A percentile compares a stretch with the other conserved stretches of the same genome.
Conservation (phyloP, 208 protist species). For the Acanthamoeba triangularis region DNA sequence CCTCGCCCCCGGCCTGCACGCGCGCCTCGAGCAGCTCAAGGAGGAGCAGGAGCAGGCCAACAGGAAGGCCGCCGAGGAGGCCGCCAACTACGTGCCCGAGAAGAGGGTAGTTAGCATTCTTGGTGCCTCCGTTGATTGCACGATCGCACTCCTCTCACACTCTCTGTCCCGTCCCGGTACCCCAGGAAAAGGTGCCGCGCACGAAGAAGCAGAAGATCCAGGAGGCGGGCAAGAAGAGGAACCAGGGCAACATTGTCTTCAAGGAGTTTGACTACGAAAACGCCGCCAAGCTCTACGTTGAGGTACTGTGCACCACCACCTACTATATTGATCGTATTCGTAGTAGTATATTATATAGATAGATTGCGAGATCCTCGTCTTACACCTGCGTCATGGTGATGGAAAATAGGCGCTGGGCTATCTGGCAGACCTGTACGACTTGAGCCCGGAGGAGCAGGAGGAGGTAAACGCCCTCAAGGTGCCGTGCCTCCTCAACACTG, state of each 20-base stretch:
- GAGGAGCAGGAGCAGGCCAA: conserved; percentile 22
- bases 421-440: conserved; percentile 80
- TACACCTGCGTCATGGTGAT: neutral
- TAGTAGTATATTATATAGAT: too few species aligned
- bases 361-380: neutral
- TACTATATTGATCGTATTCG: neutral
- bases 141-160: neutral
- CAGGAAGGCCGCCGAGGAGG: conserved; percentile 9
- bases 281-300: neutral
- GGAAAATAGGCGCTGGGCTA: conserved; percentile 31
- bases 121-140: neutral
- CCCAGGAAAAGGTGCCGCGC: conserved; percentile 44
- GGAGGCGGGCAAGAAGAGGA: conserved; percentile 68
- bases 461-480: conserved; percentile 77
- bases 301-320: neutral
- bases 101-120: neutral
- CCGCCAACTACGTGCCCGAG: conserved; percentile 14
- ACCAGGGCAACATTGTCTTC: conserved; percentile 71
- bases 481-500: conserved; percentile 93
- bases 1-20: neutral
- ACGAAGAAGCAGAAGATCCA: conserved; percentile 72
- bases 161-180: neutral
- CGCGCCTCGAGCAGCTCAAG: neutral
- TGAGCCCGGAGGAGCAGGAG: conserved; percentile 83
- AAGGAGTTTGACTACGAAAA: conserved; percentile 74